Evolutionary conservation across 495 filamentous ascomycete genomes (phyloP).

Genomic region (Opeltia flavorubescens): DNA sequence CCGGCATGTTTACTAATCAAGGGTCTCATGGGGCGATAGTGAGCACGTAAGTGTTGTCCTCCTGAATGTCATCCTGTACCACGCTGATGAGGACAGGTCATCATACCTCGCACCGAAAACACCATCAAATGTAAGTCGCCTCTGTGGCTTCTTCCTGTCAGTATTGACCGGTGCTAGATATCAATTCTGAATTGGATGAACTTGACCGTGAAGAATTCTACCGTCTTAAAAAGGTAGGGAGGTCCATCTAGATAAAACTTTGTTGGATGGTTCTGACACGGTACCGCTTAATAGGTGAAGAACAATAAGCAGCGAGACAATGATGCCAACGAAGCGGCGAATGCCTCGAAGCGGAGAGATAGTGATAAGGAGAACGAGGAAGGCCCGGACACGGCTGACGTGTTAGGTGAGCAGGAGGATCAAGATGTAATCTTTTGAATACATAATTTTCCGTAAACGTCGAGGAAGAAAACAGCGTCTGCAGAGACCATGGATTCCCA

Average conservation of each 20-base stretch:
- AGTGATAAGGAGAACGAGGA: constrained; percentile 32
- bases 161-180: constrained; percentile 39
- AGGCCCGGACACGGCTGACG: constrained; percentile 40
- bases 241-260: constrained; percentile 1
- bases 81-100: constrained; percentile 59
- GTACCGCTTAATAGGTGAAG: constrained; percentile 36
- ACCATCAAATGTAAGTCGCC: constrained; percentile 76
- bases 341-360: constrained; percentile 20
- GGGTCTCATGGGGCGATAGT: not conserved
- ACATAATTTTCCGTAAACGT: not conserved
- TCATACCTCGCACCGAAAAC: constrained; percentile 95
- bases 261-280: not conserved
- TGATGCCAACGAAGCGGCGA: constrained; percentile 19
- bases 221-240: constrained; percentile 76
- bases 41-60: constrained; percentile 10
- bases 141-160: not conserved
- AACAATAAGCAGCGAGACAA: constrained; percentile 82
- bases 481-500: no score
- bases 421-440: constrained; percentile 86
- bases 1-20: not conserved
- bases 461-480: not conserved
- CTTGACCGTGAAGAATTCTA: constrained; percentile 98
- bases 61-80: constrained; percentile 11
- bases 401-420: constrained; percentile 77
- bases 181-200: constrained; percentile 97